A percentile compares a stretch with the other conserved stretches of the same genome.
Conservation (phyloP, 805 yeast genomes). For the Cephaloascus albidus region DNA sequence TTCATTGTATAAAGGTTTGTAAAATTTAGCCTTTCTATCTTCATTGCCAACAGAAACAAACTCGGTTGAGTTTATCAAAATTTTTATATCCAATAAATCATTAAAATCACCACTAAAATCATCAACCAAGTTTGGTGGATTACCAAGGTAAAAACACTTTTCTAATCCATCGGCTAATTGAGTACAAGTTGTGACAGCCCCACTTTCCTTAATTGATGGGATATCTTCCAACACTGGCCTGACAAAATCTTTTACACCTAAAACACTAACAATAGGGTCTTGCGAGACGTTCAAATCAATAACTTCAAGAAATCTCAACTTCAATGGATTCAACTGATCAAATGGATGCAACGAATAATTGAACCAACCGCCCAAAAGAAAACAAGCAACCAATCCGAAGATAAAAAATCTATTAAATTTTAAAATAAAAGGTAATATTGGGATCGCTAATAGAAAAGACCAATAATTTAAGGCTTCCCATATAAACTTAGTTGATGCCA, state of each 20-base stretch:
- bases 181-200: conserved; percentile 21
- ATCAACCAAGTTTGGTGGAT: conserved; percentile 36
- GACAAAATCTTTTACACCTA: conserved; percentile 43
- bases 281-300: conserved; percentile 32
- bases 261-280: conserved; percentile 31
- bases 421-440: conserved; percentile 61
- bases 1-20: conserved; percentile 60
- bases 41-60: too few species aligned
- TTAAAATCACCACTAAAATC: conserved; percentile 19
- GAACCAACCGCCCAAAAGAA: conserved; percentile 27
- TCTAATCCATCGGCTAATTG: conserved; percentile 36
- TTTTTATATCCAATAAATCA: conserved; percentile 40
- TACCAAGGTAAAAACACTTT: conserved; percentile 42
- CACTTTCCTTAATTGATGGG: conserved; percentile 47
- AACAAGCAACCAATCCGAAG: conserved; percentile 22
- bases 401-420: conserved; percentile 50
- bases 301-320: conserved; percentile 59
- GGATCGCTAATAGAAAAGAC: conserved; percentile 21
- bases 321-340: conserved; percentile 53
- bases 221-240: conserved; percentile 41
- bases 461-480: conserved; percentile 14
- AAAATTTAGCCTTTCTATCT: conserved; percentile 30
- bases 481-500: conserved; percentile 26
- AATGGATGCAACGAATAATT: conserved; percentile 46
- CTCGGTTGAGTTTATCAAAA: conserved; percentile 42